Evolutionary conservation across 1,284 basidiomycete genomes (phyloP).

Genomic region (Calocybe gambosa): DNA sequence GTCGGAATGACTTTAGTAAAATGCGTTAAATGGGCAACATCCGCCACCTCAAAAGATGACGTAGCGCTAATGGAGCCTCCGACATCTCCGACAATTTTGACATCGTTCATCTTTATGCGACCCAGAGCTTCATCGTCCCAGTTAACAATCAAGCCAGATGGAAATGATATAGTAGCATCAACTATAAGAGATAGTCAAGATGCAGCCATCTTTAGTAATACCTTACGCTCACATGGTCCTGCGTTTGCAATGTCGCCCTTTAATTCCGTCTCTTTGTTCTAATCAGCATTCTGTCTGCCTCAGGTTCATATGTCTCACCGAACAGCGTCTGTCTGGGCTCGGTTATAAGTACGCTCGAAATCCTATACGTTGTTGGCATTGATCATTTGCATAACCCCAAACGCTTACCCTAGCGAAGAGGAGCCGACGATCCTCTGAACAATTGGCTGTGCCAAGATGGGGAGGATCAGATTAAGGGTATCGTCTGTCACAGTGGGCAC

Average conservation of each 20-base stretch:
- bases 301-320: constrained; percentile 26
- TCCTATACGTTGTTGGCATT: too few relatives aligned
- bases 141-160: constrained; percentile 54
- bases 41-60: constrained; percentile 55
- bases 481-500: constrained; percentile 60
- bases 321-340: constrained; percentile 55
- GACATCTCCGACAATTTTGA: constrained; percentile 52
- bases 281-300: constrained; percentile 1
- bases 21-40: constrained; percentile 53
- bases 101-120: constrained; percentile 56
- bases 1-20: constrained; percentile 53
- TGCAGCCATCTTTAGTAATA: not conserved
- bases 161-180: constrained; percentile 67
- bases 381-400: too few relatives aligned
- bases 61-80: constrained; percentile 56
- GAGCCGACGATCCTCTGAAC: constrained; percentile 72
- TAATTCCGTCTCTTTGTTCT: constrained; percentile 41
- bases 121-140: constrained; percentile 62
- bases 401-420: constrained; percentile 45
- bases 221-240: constrained; percentile 57
- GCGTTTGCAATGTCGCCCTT: constrained; percentile 67
- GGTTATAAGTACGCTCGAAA: constrained; percentile 55
- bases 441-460: constrained; percentile 69
- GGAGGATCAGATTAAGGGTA: constrained; percentile 60
- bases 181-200: constrained; percentile 32